A percentile compares a stretch with the other conserved stretches of the same genome.
These are phyloP conservation scores for Melaleuca alternifolia DNA, from an alignment of 345 rosid species.

Conservation along the genomic window DNA sequence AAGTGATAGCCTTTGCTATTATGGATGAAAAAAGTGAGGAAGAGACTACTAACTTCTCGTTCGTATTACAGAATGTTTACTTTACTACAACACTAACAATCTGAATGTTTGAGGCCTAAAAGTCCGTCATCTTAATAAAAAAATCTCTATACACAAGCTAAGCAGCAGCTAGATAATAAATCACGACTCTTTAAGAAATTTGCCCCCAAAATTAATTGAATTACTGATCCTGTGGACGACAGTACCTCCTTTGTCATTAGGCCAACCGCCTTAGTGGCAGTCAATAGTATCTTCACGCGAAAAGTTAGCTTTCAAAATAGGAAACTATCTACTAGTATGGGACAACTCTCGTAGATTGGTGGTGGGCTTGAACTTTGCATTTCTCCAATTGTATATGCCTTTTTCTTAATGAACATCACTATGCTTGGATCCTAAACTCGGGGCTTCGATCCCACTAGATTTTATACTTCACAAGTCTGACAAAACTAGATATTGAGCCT, in stretches of 20 bases:
- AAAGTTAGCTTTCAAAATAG: background rate
- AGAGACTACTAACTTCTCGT: fast-evolving
- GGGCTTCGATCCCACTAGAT: background rate
- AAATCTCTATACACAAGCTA: no score
- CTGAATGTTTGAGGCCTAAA: no score
- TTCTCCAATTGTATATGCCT: background rate
- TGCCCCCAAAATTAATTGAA: background rate
- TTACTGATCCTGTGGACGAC: background rate
- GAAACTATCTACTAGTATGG: background rate
- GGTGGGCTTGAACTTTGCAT: background rate
- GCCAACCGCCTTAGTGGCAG: background rate
- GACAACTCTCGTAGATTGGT: background rate
- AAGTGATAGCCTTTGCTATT: background rate
- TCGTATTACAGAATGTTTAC: no score
- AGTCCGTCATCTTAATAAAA: no score
- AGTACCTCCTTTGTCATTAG: background rate
- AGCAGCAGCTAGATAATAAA: no score
- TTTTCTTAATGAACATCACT: background rate
- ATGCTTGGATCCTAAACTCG: background rate
- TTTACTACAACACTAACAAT: no score
- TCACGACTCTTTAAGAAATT: no score
- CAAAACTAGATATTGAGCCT: background rate
- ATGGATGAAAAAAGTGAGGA: background rate
- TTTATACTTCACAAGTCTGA: background rate
- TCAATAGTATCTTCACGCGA: background rate